phyloP scores from a whole-genome alignment of 2,329 filamentous ascomycete genomes.

The Seiridium unicorne region DNA sequence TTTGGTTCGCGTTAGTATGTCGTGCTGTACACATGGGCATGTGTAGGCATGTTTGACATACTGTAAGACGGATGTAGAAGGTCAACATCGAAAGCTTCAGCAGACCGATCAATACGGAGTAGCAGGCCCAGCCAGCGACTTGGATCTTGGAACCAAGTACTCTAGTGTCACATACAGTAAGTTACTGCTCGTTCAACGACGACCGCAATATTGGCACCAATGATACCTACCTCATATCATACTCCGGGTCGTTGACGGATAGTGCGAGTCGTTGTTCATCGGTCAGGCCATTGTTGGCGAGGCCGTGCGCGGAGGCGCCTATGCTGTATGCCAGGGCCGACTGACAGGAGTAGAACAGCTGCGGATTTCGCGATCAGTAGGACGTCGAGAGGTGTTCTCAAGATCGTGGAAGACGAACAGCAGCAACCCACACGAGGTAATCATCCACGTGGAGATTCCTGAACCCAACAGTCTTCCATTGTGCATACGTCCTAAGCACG shows the following conservation, averaged over 20 bases:
- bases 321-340: slow-evolving; percentile 45
- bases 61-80: slow-evolving; percentile 52
- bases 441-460: slow-evolving; percentile 31
- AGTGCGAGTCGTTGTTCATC: slow-evolving; percentile 41
- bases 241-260: slow-evolving; percentile 39
- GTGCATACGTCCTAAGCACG: slow-evolving; percentile 28
- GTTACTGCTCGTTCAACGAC: background rate
- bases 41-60: slow-evolving; percentile 9
- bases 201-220: background rate
- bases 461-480: slow-evolving; percentile 25
- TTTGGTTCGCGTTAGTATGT: slow-evolving; percentile 14
- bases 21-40: background rate
- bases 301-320: slow-evolving; percentile 42
- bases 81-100: slow-evolving; percentile 38
- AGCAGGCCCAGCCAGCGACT: slow-evolving; percentile 47
- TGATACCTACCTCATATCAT: slow-evolving; percentile 23
- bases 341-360: slow-evolving; percentile 50
- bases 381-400: no score
- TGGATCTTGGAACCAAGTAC: slow-evolving; percentile 51
- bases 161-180: slow-evolving; percentile 18
- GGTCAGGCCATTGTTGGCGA: slow-evolving; percentile 55
- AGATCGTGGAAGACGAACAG: slow-evolving; percentile 5
- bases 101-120: background rate
- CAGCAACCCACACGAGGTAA: slow-evolving; percentile 30
- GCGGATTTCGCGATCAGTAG: background rate